Percentiles rank a stretch among this genome's conserved stretches.
These are phyloP conservation scores for Gracilaria gracilis DNA, from an alignment of 23 red algal genomes.

Conservation along the genomic window DNA sequence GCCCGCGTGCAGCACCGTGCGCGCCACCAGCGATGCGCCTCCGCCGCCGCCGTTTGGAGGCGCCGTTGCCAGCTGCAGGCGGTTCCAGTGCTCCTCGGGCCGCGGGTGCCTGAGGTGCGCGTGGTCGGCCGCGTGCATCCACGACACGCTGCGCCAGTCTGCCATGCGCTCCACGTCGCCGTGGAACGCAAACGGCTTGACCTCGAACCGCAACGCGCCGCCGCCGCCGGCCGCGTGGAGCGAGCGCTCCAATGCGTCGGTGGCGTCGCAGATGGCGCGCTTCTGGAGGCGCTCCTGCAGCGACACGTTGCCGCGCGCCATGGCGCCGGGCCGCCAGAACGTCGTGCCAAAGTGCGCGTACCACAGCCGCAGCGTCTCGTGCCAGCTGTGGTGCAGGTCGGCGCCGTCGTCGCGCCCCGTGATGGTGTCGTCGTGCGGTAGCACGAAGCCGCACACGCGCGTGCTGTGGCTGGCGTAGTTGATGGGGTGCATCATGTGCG, in stretches of 20 bases:
- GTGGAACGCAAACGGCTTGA: background rate
- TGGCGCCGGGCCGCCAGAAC: slow-evolving; percentile 21
- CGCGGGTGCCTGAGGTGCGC: too few relatives aligned
- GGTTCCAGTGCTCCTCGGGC: too few relatives aligned
- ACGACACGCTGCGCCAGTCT: background rate
- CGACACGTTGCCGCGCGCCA: slow-evolving; percentile 21
- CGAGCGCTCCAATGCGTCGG: background rate
- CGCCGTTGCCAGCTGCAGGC: too few relatives aligned
- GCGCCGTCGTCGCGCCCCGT: slow-evolving; percentile 25
- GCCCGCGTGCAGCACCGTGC: too few relatives aligned
- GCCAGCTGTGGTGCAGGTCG: slow-evolving; percentile 13
- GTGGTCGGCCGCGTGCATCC: slow-evolving; percentile 12
- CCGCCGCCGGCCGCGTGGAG: background rate
- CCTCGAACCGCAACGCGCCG: background rate
- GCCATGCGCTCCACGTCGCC: background rate
- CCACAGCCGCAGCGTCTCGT: slow-evolving; percentile 28
- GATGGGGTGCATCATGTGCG: slow-evolving; percentile 54
- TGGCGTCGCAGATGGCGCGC: background rate
- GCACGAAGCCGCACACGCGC: background rate
- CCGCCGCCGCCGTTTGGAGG: too few relatives aligned
- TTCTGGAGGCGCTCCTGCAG: background rate
- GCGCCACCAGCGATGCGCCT: too few relatives aligned
- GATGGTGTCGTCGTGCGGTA: slow-evolving; percentile 59
- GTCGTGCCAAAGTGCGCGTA: background rate
- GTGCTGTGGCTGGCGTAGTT: slow-evolving; percentile 26